phyloP scores from a whole-genome alignment of 768 basidiomycete genomes.

The Pisolithus sp. region DNA sequence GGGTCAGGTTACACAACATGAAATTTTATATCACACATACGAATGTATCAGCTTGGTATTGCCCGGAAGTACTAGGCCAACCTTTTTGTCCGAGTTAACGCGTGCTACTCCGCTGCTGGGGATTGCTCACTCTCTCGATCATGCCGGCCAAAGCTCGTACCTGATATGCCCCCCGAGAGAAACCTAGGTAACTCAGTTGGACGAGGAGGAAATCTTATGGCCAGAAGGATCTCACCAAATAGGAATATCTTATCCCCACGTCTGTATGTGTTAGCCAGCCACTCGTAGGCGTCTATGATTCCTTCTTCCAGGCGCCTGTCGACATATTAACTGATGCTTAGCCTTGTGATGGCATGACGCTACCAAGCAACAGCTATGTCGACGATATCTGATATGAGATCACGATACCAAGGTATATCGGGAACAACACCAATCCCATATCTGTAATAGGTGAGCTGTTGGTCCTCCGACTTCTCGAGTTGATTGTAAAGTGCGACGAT shows the following conservation, averaged over 20 bases:
- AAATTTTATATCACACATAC: constrained; percentile 12
- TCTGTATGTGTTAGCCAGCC: constrained; percentile 35
- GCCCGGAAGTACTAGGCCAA: constrained; percentile 35
- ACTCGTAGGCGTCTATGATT: constrained; percentile 32
- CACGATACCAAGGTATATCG: constrained; percentile 14
- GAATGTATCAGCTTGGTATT: constrained; percentile 38
- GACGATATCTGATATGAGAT: constrained; percentile 16
- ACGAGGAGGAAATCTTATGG: background rate
- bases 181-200: constrained; percentile 26
- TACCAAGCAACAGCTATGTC: constrained; percentile 36
- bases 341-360: background rate
- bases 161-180: constrained; percentile 45
- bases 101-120: too few relatives aligned
- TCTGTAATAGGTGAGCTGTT: constrained; percentile 35
- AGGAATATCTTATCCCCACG: constrained; percentile 35
- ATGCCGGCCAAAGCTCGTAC: constrained; percentile 38
- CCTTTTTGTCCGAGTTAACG: constrained; percentile 17
- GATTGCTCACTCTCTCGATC: constrained; percentile 31
- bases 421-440: constrained; percentile 34
- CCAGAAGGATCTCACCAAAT: constrained; percentile 27
- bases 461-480: constrained; percentile 25
- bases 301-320: constrained; percentile 31
- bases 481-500: constrained; percentile 35
- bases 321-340: background rate
- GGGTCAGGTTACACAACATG: background rate